Conservation (phyloP, 2,329 filamentous ascomycete species). For the Aspergillus viridinutans region DNA sequence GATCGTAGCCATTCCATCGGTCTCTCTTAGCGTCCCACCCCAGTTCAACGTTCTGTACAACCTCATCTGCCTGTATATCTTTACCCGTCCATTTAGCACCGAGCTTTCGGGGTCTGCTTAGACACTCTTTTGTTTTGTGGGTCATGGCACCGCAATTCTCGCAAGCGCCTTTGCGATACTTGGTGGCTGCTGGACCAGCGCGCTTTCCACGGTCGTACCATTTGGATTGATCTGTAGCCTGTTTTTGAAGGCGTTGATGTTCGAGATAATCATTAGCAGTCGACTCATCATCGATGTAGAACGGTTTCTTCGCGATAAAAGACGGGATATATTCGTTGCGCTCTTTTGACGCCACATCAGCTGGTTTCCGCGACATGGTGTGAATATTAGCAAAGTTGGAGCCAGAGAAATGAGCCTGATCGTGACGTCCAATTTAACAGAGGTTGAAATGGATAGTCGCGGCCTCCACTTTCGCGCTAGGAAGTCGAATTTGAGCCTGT, state of each 20-base stretch:
- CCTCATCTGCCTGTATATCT: slow-evolving; percentile 90
- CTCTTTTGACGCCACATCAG: slow-evolving; percentile 63
- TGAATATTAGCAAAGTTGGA: not conserved
- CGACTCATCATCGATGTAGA: slow-evolving; percentile 79
- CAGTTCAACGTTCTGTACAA: slow-evolving; percentile 76
- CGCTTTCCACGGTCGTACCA: slow-evolving; percentile 93
- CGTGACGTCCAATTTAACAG: slow-evolving; percentile 8
- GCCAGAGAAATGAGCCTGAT: slow-evolving; percentile 1
- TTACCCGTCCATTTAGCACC: slow-evolving; percentile 89
- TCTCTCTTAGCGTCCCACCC: slow-evolving; percentile 98
- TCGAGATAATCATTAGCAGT: slow-evolving; percentile 84
- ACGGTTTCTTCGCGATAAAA: slow-evolving; percentile 97
- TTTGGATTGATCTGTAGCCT: slow-evolving; percentile 66
- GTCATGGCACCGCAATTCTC: slow-evolving; percentile 98
- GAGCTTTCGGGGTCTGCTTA: slow-evolving; percentile 80
- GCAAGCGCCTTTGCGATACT: slow-evolving; percentile 95
- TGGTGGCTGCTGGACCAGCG: slow-evolving; percentile 81
- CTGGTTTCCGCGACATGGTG: slow-evolving; percentile 47
- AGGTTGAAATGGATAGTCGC: slow-evolving; percentile 2
- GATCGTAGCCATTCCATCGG: slow-evolving; percentile 96
- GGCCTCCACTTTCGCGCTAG: not conserved
- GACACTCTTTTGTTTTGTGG: slow-evolving; percentile 90
- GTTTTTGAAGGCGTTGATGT: slow-evolving; percentile 81
- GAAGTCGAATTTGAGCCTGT: not conserved
- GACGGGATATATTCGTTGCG: slow-evolving; percentile 98